Base-by-base conservation (phyloP, 495 filamentous ascomycete species). In the Cairneyella variabilis region DNA sequence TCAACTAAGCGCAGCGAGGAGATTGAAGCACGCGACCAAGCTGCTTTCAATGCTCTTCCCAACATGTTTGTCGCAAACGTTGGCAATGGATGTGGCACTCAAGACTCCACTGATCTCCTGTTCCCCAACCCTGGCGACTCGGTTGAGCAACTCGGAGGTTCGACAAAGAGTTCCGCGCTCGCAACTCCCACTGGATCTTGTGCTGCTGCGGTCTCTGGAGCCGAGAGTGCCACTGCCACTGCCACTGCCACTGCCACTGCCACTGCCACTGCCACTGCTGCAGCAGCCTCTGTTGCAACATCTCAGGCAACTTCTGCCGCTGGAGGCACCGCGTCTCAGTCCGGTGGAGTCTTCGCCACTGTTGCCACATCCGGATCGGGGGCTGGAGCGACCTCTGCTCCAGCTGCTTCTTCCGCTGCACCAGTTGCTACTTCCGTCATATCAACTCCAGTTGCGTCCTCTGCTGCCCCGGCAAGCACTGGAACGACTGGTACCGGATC, bases 61-160 rank as follows among this genome's bases (percentile, higher is more conserved):
- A 72, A 84, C 50, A 88, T 96, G 86, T 82, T 95, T 41, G 77
- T 85, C 16, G 84, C 88, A 61, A 95, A 96, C 74, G 76, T 89
- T 52, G 72, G 69, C 45, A 69, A 69, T 18, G 73, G 73, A 48
- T 88, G 85, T 66, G 67, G 63, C 18, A 85, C 77, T 0, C 0
- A 36, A 3, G 75, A 77, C 3, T 48, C 56, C 25, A 55, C 52
- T 0, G 56, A 84, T 46, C 62, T 80, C 38, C 41, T 62, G 27
- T 85, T 74, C 67, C 82, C 82, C 23, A 68, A 78, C 59, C 77
- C 82, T 3, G 83, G 83, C 14, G 48, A 68, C 17, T 79, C 75
- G 17, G 69, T 84, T n/a, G 68, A 75, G 22, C 67, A 47, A 7
- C 60, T 70, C 41, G 64, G 14, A 32, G 28, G 64, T 4, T 10